Conservation (phyloP, 129 eudicot species). For the Arctium lappa region DNA sequence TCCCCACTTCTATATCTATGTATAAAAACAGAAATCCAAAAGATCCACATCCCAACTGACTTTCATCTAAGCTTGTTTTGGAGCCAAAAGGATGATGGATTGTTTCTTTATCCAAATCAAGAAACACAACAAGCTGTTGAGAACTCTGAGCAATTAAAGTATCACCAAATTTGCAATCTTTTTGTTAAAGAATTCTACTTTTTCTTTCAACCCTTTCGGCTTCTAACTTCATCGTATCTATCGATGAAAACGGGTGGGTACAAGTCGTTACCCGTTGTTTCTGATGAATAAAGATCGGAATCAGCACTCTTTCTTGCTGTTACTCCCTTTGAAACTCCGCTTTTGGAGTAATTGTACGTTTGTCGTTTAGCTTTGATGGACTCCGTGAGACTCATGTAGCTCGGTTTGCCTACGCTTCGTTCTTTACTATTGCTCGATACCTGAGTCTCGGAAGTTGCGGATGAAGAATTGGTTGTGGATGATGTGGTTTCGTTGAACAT, state of each 20-base stretch:
- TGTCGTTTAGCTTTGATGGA: conserved; percentile 82
- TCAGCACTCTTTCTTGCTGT: conserved; percentile 63
- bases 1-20: conserved; percentile 34
- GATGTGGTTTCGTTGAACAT: conserved; percentile 58
- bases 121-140: conserved; percentile 77
- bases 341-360: conserved; percentile 37
- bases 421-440: conserved; percentile 44
- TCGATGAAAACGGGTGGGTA: conserved; percentile 54
- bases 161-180: conserved; percentile 11
- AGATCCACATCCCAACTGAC: conserved; percentile 43
- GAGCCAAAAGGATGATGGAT: conserved; percentile 4
- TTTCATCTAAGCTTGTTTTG: conserved; percentile 17
- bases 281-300: conserved; percentile 53
- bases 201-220: conserved; percentile 15
- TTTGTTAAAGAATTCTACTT: neutral
- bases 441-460: conserved; percentile 62
- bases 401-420: conserved; percentile 42
- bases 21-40: conserved; percentile 34
- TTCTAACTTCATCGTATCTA: conserved; percentile 32
- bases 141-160: conserved; percentile 32
- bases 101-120: conserved; percentile 14
- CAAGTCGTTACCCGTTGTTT: conserved; percentile 52
- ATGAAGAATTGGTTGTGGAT: conserved; percentile 51
- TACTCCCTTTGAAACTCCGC: conserved; percentile 56
- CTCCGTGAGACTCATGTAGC: conserved; percentile 76